These are phyloP conservation scores for Xanthoceras sorbifolium DNA, from an alignment of 345 rosid species.

Conservation along the genomic window DNA sequence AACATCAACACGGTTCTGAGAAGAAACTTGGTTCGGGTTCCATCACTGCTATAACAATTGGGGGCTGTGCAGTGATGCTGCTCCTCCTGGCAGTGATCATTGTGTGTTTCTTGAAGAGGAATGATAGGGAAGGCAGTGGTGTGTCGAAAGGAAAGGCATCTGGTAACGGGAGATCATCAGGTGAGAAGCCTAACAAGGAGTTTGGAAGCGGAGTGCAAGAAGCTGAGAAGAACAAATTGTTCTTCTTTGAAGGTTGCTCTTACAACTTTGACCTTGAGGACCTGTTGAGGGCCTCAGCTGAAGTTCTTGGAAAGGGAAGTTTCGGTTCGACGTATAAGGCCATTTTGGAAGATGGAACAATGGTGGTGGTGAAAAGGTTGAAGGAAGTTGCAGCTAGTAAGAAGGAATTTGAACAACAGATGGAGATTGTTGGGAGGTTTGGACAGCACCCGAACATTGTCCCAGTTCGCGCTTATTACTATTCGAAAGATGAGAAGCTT, in stretches of 20 bases:
- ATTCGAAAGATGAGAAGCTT: constrained; percentile 64
- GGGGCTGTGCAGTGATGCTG: constrained; percentile 43
- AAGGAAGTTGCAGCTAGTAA: constrained; percentile 72
- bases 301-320: constrained; percentile 88
- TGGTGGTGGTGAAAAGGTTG: constrained; percentile 77
- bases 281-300: constrained; percentile 84
- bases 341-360: constrained; percentile 70
- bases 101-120: constrained; percentile 44
- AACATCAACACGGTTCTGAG: constrained; percentile 19
- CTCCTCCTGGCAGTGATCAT: constrained; percentile 39
- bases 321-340: constrained; percentile 84
- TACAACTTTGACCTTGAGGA: constrained; percentile 78
- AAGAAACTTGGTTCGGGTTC: constrained; percentile 44
- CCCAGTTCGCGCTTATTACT: constrained; percentile 58
- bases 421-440: constrained; percentile 61
- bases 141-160: constrained; percentile 36
- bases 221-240: constrained; percentile 79
- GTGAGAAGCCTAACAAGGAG: constrained; percentile 60
- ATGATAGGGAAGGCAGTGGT: constrained; percentile 29
- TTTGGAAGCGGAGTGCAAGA: constrained; percentile 91
- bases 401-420: constrained; percentile 80
- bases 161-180: constrained; percentile 33
- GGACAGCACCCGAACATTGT: constrained; percentile 61
- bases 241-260: constrained; percentile 68
- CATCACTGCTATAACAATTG: constrained; percentile 50